Evolutionary conservation across 1,139 yeast genomes (phyloP).

Genomic region (Debaryomyces sp.): DNA sequence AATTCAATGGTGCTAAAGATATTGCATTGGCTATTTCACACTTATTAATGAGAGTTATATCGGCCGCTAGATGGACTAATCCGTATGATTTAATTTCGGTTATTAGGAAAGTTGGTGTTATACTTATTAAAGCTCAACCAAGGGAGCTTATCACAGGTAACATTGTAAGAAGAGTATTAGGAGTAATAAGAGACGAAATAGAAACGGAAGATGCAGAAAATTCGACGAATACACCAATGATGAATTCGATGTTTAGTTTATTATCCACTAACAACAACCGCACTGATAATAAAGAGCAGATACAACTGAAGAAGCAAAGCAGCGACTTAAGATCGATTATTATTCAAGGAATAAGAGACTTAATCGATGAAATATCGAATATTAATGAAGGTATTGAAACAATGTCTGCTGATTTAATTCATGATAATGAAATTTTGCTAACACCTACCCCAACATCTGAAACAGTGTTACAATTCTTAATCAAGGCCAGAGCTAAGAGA

Average conservation of each 20-base stretch:
- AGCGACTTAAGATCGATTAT: constrained; percentile 83
- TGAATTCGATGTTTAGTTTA: constrained; percentile 86
- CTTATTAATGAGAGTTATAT: constrained; percentile 81
- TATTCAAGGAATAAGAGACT: constrained; percentile 91
- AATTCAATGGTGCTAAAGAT: constrained; percentile 68
- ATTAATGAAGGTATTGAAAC: constrained; percentile 90
- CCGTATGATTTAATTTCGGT: constrained; percentile 71
- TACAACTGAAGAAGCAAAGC: constrained; percentile 44
- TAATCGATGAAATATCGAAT: constrained; percentile 88
- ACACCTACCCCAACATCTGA: constrained; percentile 94
- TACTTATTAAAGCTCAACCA: constrained; percentile 66
- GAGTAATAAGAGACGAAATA: constrained; percentile 84
- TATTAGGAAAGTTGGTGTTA: constrained; percentile 65
- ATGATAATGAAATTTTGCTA: constrained; percentile 86
- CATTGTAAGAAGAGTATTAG: constrained; percentile 85
- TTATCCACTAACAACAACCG: constrained; percentile 53
- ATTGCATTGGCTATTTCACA: constrained; percentile 90
- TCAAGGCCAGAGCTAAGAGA: constrained; percentile 87
- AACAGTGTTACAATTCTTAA: constrained; percentile 83
- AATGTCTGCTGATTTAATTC: constrained; percentile 90
- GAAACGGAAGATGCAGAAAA: constrained; percentile 50
- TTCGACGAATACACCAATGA: constrained; percentile 54
- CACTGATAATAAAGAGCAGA: constrained; percentile 31
- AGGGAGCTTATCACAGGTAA: constrained; percentile 88
- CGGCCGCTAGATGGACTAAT: constrained; percentile 86